Evolutionary conservation across 305 asterid species (phyloP).

Genomic region (Fraxinus albicans): DNA sequence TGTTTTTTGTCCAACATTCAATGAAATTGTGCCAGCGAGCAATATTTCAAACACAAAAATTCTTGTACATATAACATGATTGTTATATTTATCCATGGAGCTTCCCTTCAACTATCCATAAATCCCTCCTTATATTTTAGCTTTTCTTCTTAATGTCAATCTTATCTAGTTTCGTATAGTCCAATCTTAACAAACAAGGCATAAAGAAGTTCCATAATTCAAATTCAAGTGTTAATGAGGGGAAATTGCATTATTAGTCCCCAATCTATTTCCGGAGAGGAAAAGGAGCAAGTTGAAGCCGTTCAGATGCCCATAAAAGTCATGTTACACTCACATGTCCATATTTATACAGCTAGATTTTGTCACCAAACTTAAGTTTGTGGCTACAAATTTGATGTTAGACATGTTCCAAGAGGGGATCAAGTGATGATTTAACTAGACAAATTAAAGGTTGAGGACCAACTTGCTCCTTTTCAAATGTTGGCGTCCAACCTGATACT

Average conservation of each 20-base stretch:
- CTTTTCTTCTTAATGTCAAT: background rate
- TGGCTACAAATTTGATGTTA: background rate
- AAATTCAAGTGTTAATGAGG: too few relatives aligned
- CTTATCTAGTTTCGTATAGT: background rate
- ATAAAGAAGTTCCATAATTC: background rate
- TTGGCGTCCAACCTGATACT: background rate
- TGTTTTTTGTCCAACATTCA: too few relatives aligned
- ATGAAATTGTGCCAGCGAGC: too few relatives aligned
- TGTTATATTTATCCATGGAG: background rate
- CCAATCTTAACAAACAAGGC: background rate
- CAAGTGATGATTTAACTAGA: background rate
- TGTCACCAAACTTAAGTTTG: background rate
- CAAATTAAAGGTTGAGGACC: background rate
- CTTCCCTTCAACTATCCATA: background rate
- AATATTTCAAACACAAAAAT: too few relatives aligned
- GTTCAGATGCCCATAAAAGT: background rate
- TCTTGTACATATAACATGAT: too few relatives aligned
- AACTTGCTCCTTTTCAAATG: background rate
- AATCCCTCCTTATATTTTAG: background rate
- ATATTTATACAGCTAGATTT: background rate
- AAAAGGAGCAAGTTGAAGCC: background rate
- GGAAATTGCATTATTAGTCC: background rate
- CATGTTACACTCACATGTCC: background rate
- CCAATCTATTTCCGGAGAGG: background rate
- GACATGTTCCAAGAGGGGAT: background rate